A percentile compares a stretch with the other conserved stretches of the same genome.
These are phyloP conservation scores for Infundibulicybe gibba DNA, from an alignment of 768 basidiomycete species.

Conservation along the genomic window DNA sequence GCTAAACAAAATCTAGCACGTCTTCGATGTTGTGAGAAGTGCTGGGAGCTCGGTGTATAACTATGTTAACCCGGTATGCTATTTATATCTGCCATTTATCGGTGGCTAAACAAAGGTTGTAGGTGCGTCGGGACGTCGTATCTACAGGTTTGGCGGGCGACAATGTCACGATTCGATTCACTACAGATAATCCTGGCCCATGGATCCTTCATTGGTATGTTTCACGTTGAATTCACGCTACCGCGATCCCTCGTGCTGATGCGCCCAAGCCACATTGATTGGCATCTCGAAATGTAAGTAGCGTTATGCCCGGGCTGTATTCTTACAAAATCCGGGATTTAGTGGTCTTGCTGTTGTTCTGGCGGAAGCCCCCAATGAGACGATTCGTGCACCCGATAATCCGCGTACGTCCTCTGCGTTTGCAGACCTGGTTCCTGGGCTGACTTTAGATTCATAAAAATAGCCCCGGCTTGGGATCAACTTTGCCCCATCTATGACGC, in stretches of 20 bases:
- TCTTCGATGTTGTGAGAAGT: constrained; percentile 34
- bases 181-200: constrained; percentile 58
- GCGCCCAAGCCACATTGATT: constrained; percentile 24
- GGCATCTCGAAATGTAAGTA: constrained; percentile 28
- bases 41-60: constrained; percentile 30
- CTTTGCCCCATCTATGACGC: constrained; percentile 9
- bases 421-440: constrained; percentile 1
- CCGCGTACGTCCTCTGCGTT: too few species aligned
- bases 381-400: too few species aligned
- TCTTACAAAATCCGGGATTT: neutral
- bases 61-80: constrained; percentile 44
- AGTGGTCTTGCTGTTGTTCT: constrained; percentile 15
- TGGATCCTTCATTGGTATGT: constrained; percentile 36
- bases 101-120: neutral
- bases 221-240: neutral
- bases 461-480: constrained; percentile 5
- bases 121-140: constrained; percentile 44
- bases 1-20: constrained; percentile 19
- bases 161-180: constrained; percentile 47
- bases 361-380: constrained; percentile 4
- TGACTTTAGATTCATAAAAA: neutral
- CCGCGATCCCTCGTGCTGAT: neutral
- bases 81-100: neutral
- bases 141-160: constrained; percentile 18
- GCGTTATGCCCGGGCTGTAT: neutral